These are phyloP conservation scores for Chimonanthus salicifolius DNA, from an alignment of 164 flowering plant genomes.

Conservation along the genomic window DNA sequence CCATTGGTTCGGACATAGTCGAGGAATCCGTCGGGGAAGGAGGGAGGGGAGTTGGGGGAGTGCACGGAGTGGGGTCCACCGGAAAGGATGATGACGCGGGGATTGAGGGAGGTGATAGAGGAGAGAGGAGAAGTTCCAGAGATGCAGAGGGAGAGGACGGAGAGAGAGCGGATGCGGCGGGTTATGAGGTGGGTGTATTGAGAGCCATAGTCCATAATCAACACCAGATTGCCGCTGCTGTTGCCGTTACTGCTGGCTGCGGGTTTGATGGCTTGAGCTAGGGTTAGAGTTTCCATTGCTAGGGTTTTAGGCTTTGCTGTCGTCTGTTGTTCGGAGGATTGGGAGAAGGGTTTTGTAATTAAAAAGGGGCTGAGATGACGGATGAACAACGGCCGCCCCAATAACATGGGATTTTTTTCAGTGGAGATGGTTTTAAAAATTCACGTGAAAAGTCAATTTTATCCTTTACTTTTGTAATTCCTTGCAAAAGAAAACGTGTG, in stretches of 20 bases:
- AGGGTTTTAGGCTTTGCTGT: neutral
- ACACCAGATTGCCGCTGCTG: slow-evolving; percentile 34
- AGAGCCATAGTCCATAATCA: slow-evolving; percentile 84
- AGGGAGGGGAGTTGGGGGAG: slow-evolving; percentile 43
- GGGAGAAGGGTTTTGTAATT: too few relatives aligned
- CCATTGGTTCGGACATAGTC: slow-evolving; percentile 59
- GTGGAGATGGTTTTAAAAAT: too few relatives aligned
- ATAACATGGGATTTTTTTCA: too few relatives aligned
- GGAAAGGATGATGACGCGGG: slow-evolving; percentile 79
- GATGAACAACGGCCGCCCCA: too few relatives aligned
- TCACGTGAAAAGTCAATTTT: too few relatives aligned
- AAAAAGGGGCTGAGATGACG: too few relatives aligned
- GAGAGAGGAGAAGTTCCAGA: slow-evolving; percentile 69
- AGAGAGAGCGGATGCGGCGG: slow-evolving; percentile 75
- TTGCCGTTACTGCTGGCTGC: neutral
- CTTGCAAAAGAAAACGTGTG: too few relatives aligned
- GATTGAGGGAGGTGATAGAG: slow-evolving; percentile 53
- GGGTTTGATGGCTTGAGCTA: neutral
- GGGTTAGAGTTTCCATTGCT: neutral
- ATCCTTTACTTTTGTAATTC: too few relatives aligned
- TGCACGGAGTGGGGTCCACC: slow-evolving; percentile 97
- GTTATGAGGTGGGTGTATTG: slow-evolving; percentile 98
- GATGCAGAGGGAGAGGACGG: slow-evolving; percentile 80
- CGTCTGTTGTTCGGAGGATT: too few relatives aligned
- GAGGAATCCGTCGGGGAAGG: slow-evolving; percentile 64